Conservation (phyloP, 208 protist genomes). For the Trypanosoma mega region DNA sequence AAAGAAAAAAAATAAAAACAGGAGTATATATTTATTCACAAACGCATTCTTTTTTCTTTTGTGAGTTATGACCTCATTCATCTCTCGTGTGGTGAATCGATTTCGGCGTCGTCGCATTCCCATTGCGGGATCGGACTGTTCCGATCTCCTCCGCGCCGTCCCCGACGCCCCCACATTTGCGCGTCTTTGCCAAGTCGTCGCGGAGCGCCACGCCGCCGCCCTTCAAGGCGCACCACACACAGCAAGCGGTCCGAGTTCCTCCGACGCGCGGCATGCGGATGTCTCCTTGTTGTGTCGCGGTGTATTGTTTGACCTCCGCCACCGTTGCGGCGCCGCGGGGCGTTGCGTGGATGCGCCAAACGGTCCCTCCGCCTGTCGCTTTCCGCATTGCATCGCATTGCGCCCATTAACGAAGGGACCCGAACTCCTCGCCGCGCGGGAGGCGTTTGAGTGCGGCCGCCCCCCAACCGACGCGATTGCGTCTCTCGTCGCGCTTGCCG, state of each 20-base stretch:
- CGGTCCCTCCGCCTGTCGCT: slow-evolving; percentile 53
- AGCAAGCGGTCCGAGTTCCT: slow-evolving; percentile 22
- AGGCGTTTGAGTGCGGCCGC: slow-evolving; percentile 59
- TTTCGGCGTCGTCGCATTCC: slow-evolving; percentile 53
- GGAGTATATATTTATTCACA: no score
- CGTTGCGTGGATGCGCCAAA: slow-evolving; percentile 53
- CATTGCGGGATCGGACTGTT: slow-evolving; percentile 56
- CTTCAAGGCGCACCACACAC: slow-evolving; percentile 4
- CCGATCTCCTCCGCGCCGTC: slow-evolving; percentile 48
- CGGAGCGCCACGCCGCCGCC: slow-evolving; percentile 30
- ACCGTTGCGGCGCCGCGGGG: slow-evolving; percentile 75
- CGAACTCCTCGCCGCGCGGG: slow-evolving; percentile 61
- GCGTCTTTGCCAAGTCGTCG: slow-evolving; percentile 46
- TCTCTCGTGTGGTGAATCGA: slow-evolving; percentile 42
- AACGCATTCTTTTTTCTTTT: no score
- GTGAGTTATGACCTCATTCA: slow-evolving; percentile 54
- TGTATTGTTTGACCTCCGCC: slow-evolving; percentile 66
- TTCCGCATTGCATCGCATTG: slow-evolving; percentile 69
- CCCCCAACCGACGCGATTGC: slow-evolving; percentile 48
- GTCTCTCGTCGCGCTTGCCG: slow-evolving; percentile 43
- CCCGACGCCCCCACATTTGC: slow-evolving; percentile 38
- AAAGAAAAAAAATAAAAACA: no score
- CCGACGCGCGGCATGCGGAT: slow-evolving; percentile 15
- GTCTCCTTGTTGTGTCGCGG: slow-evolving; percentile 33
- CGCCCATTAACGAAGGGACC: slow-evolving; percentile 75